Evolutionary conservation across 495 filamentous ascomycete genomes (phyloP).

Genomic region (Xeromyces bisporus): DNA sequence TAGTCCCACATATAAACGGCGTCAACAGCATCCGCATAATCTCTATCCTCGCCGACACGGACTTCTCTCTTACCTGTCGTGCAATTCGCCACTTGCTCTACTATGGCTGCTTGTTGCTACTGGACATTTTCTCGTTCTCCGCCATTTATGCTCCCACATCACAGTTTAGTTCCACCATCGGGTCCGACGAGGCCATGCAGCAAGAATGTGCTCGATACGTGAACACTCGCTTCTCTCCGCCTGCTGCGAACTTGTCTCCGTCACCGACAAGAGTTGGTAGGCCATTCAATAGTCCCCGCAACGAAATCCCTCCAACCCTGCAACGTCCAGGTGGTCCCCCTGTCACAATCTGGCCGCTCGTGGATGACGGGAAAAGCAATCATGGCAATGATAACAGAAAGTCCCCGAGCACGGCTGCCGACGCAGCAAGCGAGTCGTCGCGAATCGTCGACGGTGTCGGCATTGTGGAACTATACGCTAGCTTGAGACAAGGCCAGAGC

Average conservation of each 20-base stretch:
- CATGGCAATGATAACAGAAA: constrained; percentile 4
- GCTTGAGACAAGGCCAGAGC: constrained; percentile 57
- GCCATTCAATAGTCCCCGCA: constrained; percentile 8
- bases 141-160: constrained; percentile 76
- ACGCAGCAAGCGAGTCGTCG: constrained; percentile 1
- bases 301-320: constrained; percentile 6
- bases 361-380: constrained; percentile 13
- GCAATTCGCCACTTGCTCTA: constrained; percentile 77
- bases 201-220: constrained; percentile 80
- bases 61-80: constrained; percentile 64
- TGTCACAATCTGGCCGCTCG: constrained; percentile 30
- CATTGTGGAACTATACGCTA: constrained; percentile 51
- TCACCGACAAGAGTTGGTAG: constrained; percentile 5
- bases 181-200: constrained; percentile 48
- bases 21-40: constrained; percentile 76
- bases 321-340: constrained; percentile 12
- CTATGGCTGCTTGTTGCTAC: constrained; percentile 70
- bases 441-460: constrained; percentile 22
- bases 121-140: constrained; percentile 86
- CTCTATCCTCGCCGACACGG: constrained; percentile 65
- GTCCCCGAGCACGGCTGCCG: constrained; percentile 1
- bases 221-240: constrained; percentile 27
- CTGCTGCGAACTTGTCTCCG: constrained; percentile 9
- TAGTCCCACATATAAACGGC: constrained; percentile 76
- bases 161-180: constrained; percentile 56